These are phyloP conservation scores for Eurotiales sp. DNA, from an alignment of 2,329 filamentous ascomycete genomes.

Conservation along the genomic window DNA sequence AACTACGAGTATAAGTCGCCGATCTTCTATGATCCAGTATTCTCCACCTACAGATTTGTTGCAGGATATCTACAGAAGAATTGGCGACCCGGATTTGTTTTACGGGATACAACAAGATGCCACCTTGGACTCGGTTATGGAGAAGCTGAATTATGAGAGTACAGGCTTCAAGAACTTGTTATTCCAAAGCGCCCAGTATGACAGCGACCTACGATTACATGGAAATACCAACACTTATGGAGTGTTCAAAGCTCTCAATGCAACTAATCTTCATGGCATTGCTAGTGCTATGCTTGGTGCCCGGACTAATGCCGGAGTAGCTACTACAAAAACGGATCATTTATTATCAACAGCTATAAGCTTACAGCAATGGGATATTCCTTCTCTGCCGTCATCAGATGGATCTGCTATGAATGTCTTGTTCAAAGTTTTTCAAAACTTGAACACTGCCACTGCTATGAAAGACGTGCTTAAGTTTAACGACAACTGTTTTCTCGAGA, in stretches of 20 bases:
- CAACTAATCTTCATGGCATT: conserved; percentile 78
- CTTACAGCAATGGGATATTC: conserved; percentile 88
- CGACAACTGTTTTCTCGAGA: conserved; percentile 56
- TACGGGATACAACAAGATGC: conserved; percentile 82
- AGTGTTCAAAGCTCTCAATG: conserved; percentile 72
- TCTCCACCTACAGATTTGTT: conserved; percentile 64
- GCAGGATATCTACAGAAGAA: conserved; percentile 79
- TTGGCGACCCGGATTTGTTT: conserved; percentile 94
- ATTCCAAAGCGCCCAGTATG: conserved; percentile 86
- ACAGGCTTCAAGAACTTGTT: conserved; percentile 83
- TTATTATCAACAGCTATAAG: conserved; percentile 77
- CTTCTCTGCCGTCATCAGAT: conserved; percentile 59
- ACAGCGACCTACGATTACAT: conserved; percentile 68
- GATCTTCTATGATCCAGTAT: conserved; percentile 58
- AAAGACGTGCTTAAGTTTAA: conserved; percentile 54
- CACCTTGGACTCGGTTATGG: conserved; percentile 71
- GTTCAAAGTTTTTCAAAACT: conserved; percentile 76
- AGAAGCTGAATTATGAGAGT: conserved; percentile 82
- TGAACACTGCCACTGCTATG: conserved; percentile 63
- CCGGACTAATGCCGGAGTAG: conserved; percentile 50
- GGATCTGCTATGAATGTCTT: conserved; percentile 63
- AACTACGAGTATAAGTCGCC: conserved; percentile 55
- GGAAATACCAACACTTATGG: conserved; percentile 61
- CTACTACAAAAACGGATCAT: conserved; percentile 57
- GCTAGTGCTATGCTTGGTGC: conserved; percentile 73